Percentiles rank a stretch among this genome's conserved stretches.
Evolutionary conservation across 2,329 filamentous ascomycete species (phyloP).

Genomic region (Diaporthe destruens): DNA sequence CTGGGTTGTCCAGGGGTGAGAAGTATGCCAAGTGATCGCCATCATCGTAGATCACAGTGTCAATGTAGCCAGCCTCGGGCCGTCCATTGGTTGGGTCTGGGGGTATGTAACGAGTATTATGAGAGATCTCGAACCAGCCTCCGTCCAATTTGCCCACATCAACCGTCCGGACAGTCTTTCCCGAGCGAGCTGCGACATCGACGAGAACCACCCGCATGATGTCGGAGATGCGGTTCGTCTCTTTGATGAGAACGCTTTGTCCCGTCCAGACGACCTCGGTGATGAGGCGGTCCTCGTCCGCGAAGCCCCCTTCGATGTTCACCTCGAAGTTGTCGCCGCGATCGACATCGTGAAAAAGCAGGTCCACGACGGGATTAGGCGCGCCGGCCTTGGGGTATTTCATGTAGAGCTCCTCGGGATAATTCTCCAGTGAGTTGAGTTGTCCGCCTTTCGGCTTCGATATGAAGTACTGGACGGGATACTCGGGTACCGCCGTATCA

Average conservation of each 20-base stretch:
- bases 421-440: slow-evolving; percentile 83
- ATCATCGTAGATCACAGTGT: slow-evolving; percentile 87
- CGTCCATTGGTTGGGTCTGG: slow-evolving; percentile 83
- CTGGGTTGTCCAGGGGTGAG: slow-evolving; percentile 82
- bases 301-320: slow-evolving; percentile 80
- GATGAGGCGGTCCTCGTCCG: slow-evolving; percentile 86
- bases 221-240: slow-evolving; percentile 95
- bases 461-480: slow-evolving; percentile 93
- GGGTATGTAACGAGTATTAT: slow-evolving; percentile 87
- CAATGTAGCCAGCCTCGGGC: slow-evolving; percentile 89
- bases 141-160: slow-evolving; percentile 90
- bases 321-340: slow-evolving; percentile 85
- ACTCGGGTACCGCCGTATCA: slow-evolving; percentile 91
- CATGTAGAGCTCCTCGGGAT: slow-evolving; percentile 90
- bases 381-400: slow-evolving; percentile 98
- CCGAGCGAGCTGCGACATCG: slow-evolving; percentile 79
- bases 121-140: slow-evolving; percentile 96
- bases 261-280: slow-evolving; percentile 95
- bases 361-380: slow-evolving; percentile 89
- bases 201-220: slow-evolving; percentile 88
- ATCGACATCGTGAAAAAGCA: slow-evolving; percentile 88
- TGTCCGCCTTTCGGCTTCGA: slow-evolving; percentile 82
- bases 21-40: slow-evolving; percentile 96
- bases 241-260: slow-evolving; percentile 84
- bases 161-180: slow-evolving; percentile 82